These are phyloP conservation scores for Amylocarpus encephaloides DNA, from an alignment of 2,329 filamentous ascomycete species.

Conservation along the genomic window DNA sequence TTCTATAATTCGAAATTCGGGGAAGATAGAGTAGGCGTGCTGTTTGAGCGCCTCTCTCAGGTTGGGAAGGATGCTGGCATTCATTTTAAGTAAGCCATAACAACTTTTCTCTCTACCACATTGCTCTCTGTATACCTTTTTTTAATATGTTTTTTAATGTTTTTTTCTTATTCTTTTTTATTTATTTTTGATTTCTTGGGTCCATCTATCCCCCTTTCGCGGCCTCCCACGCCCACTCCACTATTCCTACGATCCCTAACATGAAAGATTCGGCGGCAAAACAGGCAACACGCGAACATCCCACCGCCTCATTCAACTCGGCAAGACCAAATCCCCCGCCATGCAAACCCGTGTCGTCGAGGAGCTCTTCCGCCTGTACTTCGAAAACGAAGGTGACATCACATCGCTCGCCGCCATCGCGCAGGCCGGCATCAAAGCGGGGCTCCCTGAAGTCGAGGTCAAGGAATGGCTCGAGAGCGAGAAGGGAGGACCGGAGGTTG, in stretches of 20 bases:
- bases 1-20: conserved; percentile 60
- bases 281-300: conserved; percentile 74
- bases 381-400: conserved; percentile 59
- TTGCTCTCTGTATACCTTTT: not conserved
- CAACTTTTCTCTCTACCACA: conserved; percentile 43
- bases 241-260: too few species aligned
- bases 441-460: conserved; percentile 46
- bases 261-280: conserved; percentile 50
- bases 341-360: conserved; percentile 55
- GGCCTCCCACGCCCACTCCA: conserved; percentile 20
- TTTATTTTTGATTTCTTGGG: too few species aligned
- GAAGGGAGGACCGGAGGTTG: conserved; percentile 42
- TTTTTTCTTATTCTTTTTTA: too few species aligned
- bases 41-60: conserved; percentile 49
- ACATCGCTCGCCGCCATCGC: conserved; percentile 48
- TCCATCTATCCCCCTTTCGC: too few species aligned
- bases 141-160: not conserved
- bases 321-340: conserved; percentile 44
- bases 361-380: conserved; percentile 59
- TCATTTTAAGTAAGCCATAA: conserved; percentile 62
- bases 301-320: conserved; percentile 70
- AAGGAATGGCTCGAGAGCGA: conserved; percentile 47
- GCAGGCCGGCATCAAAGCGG: conserved; percentile 47
- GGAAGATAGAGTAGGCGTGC: conserved; percentile 50
- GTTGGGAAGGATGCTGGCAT: conserved; percentile 63